Base-by-base conservation (phyloP, 2,329 filamentous ascomycete species). In the Aspergillus caelatus region DNA sequence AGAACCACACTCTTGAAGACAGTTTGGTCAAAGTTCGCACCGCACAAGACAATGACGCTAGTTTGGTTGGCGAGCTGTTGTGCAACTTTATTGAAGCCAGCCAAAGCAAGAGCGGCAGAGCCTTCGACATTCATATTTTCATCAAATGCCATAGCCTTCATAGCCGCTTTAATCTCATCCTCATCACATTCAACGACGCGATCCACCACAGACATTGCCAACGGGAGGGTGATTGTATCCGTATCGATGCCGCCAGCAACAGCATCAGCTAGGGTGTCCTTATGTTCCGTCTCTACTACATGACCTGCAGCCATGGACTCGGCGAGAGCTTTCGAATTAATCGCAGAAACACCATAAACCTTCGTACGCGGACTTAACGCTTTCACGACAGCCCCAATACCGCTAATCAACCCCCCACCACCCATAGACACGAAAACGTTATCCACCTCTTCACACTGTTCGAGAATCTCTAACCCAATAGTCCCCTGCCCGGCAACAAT, bases 121-220 rank as follows among this genome's bases (percentile, higher is more conserved):
- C 55, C 55, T 32, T 57, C 55, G 10, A 57, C 41, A 9, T 46
- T 32, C 55, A 57, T 57, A 32, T 46, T 57, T 23, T 57, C 55
- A 14, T 57, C 41, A 1, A 57, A 57, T 10, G 41, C 41, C 11
- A 57, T 28, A 1, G 41, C 10, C 28, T 32, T 57, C 55, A 57
- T 46, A 0, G 55, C 55, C 5, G 12, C 55, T 32, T 23, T n/a
- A 19, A 57, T 57, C 19, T 57, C 55, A 1, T 30, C 19, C 41
- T 57, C 55, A 2, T 46, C 41, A 32, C 55, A 57, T 19, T 57
- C 55, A 19, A 57, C 19, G 2, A 57, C 55, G 5, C 16, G 39
- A 57, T 57, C 55, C 1, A 57, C 55, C 26, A 57, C 55, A 1
- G 55, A 46, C 19, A 43, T 32, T 0, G 55, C 55, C 28, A 57